Percentiles rank a stretch among this genome's conserved stretches.
Evolutionary conservation across 345 rosid genomes (phyloP).

Genomic region (Gossypium bickii): DNA sequence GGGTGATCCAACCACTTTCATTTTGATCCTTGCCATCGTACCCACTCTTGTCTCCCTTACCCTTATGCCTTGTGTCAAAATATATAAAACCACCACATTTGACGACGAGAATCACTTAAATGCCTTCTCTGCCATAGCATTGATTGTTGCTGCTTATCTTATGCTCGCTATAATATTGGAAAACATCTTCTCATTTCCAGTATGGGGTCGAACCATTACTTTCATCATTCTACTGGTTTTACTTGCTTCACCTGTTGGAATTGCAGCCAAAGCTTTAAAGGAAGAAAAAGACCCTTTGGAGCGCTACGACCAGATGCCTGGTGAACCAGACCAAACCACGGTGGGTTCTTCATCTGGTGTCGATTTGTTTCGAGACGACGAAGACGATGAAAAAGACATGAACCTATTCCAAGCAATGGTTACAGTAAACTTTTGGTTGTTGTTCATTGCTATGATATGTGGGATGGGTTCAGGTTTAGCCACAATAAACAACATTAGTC

Average conservation of each 20-base stretch:
- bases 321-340: constrained; percentile 16
- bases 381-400: constrained; percentile 31
- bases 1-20: constrained; percentile 52
- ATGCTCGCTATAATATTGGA: constrained; percentile 50
- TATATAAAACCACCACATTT: constrained; percentile 36
- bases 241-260: constrained; percentile 52
- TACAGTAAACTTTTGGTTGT: constrained; percentile 57
- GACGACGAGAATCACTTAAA: constrained; percentile 69
- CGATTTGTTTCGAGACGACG: background rate
- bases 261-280: constrained; percentile 50
- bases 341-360: constrained; percentile 8
- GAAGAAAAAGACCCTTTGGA: constrained; percentile 32
- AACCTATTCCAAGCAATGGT: constrained; percentile 49
- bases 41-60: constrained; percentile 57
- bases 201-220: constrained; percentile 39
- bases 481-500: constrained; percentile 71
- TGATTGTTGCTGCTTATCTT: constrained; percentile 67
- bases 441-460: constrained; percentile 66
- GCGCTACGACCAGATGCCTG: constrained; percentile 24
- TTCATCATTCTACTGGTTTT: constrained; percentile 47
- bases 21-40: constrained; percentile 59
- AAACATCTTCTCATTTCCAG: constrained; percentile 46
- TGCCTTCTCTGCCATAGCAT: constrained; percentile 60
- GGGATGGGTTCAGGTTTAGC: constrained; percentile 81
- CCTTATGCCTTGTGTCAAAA: constrained; percentile 64